phyloP scores from a whole-genome alignment of 2,329 filamentous ascomycete species.

The Zasmidium citrigriseum region DNA sequence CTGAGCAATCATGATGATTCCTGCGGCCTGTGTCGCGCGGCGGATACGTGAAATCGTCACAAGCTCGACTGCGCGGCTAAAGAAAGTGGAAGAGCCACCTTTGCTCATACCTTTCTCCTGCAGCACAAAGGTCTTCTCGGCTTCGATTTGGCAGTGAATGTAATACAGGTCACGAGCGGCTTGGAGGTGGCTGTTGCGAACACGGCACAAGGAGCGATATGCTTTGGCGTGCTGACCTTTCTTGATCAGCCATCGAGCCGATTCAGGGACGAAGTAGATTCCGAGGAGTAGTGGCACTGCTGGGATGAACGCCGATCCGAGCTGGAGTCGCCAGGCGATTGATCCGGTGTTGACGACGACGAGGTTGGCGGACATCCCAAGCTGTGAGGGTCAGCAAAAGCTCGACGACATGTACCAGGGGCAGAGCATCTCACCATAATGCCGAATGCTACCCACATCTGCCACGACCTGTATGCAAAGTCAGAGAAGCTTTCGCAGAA shows the following conservation, averaged over 20 bases:
- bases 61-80: conserved; percentile 18
- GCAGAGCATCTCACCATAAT: conserved; percentile 58
- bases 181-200: conserved; percentile 32
- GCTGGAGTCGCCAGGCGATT: conserved; percentile 57
- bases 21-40: conserved; percentile 23
- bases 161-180: conserved; percentile 36
- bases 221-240: conserved; percentile 23
- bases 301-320: conserved; percentile 67
- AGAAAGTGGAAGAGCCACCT: background rate
- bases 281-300: conserved; percentile 58
- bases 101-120: background rate
- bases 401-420: background rate
- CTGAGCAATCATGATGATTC: conserved; percentile 22
- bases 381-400: background rate
- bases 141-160: conserved; percentile 20
- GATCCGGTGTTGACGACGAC: conserved; percentile 1
- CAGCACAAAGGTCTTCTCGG: conserved; percentile 16
- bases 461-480: conserved; percentile 25
- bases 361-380: conserved; percentile 57
- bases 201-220: conserved; percentile 48
- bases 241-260: conserved; percentile 31
- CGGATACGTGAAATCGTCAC: conserved; percentile 27
- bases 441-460: conserved; percentile 53
- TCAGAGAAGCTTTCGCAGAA: too few relatives aligned
- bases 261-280: conserved; percentile 50